phyloP scores from a whole-genome alignment of 2,329 filamentous ascomycete genomes.

The Colletotrichum sp. region DNA sequence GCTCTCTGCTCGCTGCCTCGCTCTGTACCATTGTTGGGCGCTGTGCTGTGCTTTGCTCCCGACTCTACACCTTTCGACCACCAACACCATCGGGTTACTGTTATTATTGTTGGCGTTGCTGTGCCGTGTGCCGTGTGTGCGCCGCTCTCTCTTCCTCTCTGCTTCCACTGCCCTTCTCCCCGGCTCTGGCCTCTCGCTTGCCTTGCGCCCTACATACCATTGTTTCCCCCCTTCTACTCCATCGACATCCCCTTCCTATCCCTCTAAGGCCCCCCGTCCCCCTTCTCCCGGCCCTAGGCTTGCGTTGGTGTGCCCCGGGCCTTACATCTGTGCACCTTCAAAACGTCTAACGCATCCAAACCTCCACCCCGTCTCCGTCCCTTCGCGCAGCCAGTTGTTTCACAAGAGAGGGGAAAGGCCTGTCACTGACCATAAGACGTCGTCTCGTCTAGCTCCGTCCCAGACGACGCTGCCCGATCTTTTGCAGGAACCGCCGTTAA shows the following conservation, averaged over 20 bases:
- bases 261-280: background rate
- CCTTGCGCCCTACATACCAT: conserved; percentile 1
- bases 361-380: conserved; percentile 23
- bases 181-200: background rate
- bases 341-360: conserved; percentile 22
- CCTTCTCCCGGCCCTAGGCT: background rate
- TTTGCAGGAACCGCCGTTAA: conserved; percentile 53
- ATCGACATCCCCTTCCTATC: background rate
- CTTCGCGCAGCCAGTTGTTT: conserved; percentile 29
- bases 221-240: background rate
- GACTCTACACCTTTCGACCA: background rate
- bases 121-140: background rate
- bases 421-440: conserved; percentile 23
- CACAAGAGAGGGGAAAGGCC: conserved; percentile 31
- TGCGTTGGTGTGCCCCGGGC: conserved; percentile 7
- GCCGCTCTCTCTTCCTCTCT: background rate
- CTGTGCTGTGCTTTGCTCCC: background rate
- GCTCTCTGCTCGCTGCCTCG: background rate
- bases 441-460: conserved; percentile 54
- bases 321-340: conserved; percentile 22
- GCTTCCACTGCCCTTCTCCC: background rate
- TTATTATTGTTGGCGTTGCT: background rate
- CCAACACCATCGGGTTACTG: background rate
- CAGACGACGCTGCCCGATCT: conserved; percentile 64
- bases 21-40: background rate